Evolutionary conservation across 768 basidiomycete genomes (phyloP).

Genomic region (Hydnomerulius pinastri): DNA sequence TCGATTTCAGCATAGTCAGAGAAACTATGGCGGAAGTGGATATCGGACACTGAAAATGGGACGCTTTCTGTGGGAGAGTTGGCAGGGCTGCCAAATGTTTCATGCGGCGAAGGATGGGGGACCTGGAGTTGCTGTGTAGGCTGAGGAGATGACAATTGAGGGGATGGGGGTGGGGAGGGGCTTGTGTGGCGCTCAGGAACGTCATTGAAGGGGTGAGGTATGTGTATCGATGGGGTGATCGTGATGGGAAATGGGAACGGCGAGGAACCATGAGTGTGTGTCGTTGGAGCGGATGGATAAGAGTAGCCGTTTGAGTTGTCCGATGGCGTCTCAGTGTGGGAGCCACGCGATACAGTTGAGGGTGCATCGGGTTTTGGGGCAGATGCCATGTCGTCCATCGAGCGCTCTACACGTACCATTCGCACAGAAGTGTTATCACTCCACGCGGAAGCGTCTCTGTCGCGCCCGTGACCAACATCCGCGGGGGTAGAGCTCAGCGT

Average conservation of each 20-base stretch:
- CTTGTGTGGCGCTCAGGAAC: slow-evolving; percentile 18
- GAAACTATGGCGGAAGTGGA: slow-evolving; percentile 47
- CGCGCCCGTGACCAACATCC: slow-evolving; percentile 23
- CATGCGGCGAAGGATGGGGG: slow-evolving; percentile 24
- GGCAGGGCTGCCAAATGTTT: slow-evolving; percentile 28
- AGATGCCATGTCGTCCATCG: slow-evolving; percentile 13
- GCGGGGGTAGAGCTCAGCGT: slow-evolving; percentile 30
- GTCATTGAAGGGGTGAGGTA: slow-evolving; percentile 17
- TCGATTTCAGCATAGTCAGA: slow-evolving; percentile 32
- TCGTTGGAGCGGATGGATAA: slow-evolving; percentile 20
- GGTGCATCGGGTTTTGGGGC: slow-evolving; percentile 32
- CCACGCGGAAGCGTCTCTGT: slow-evolving; percentile 9
- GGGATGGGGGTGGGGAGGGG: slow-evolving; percentile 21
- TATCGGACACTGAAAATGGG: slow-evolving; percentile 55
- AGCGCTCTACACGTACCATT: slow-evolving; percentile 20
- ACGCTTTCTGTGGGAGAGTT: slow-evolving; percentile 60
- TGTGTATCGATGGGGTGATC: slow-evolving; percentile 44
- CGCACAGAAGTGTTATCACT: slow-evolving; percentile 20
- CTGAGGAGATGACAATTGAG: slow-evolving; percentile 3
- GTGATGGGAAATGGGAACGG: slow-evolving; percentile 48
- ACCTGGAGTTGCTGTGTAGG: slow-evolving; percentile 30
- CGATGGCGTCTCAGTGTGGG: slow-evolving; percentile 21
- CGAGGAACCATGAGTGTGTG: slow-evolving; percentile 26
- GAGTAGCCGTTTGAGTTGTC: slow-evolving; percentile 20
- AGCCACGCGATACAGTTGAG: slow-evolving; percentile 32